Base-by-base conservation (phyloP, 2,329 filamentous ascomycete genomes). In the Cadophora gregata region DNA sequence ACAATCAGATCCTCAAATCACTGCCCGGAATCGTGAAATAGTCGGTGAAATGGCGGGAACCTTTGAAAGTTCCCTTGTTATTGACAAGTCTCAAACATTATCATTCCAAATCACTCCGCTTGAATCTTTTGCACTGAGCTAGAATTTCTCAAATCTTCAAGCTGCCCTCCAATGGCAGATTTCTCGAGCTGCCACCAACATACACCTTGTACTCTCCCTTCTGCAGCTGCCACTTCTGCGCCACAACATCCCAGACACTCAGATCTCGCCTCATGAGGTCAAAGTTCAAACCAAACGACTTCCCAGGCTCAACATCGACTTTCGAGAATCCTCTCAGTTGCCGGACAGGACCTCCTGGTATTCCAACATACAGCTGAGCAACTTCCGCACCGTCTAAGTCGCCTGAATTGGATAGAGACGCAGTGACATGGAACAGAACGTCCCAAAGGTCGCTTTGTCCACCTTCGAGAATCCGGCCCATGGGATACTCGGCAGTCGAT, bases 311-410 rank as follows among this genome's bases (percentile, higher is more conserved):
- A 16, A 91, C 74, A 2, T 74, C 76, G 0, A 86, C 81, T 75
- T 89, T 90, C 31, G 83, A 82, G 68, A 90, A 91, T 6, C 89
- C 88, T 1, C 88, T 83, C 19, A 91, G 79, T 74, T 90, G 87
- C 58, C 83, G 81, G 0, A 84, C 80, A 0, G 90, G 89, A 1
- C 81, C 81, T 3, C 73, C 79, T 2, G 73, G 73, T 50, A 75
- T 70, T 0, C 68, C 67, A 14, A 75, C 59, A 63, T 78, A 78
- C 4, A 78, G 63, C 67, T 78, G 77, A 8, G 75, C 74, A 8
- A 78, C 74, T 61, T 76, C 75, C 53, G 74, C 74, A 14, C 72
- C 77, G 10, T 73, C 45, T 2, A 77, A 70, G 21, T 69, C 71
- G 1, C 87, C 86, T 0, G 82, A 84, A 72, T 90, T 89, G 12